Percentiles rank a stretch among this genome's conserved stretches.
Conservation (phyloP, 148 eudicot genomes). For the Fagopyrum esculentum region DNA sequence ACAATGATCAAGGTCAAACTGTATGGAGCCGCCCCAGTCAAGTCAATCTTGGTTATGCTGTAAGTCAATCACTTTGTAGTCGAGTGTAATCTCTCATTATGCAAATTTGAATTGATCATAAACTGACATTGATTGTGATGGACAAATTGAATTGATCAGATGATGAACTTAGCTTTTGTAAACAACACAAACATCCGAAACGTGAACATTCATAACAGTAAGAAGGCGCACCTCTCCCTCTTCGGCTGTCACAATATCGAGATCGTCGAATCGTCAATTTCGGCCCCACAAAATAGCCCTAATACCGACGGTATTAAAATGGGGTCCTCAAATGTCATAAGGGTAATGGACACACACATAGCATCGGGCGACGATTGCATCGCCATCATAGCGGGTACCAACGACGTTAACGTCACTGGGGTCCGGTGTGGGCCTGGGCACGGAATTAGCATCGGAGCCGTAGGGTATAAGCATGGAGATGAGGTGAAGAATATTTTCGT, state of each 20-base stretch:
- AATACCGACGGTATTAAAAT: conserved; percentile 39
- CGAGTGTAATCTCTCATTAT: too few species aligned
- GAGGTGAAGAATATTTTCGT: conserved; percentile 16
- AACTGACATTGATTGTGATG: not conserved
- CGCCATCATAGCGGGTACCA: conserved; percentile 20
- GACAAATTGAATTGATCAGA: conserved; percentile 21
- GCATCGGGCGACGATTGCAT: conserved; percentile 35
- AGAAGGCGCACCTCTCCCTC: conserved; percentile 45
- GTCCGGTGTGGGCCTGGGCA: conserved; percentile 33
- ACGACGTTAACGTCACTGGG: conserved; percentile 10
- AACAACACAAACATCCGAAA: conserved; percentile 32
- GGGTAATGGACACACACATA: conserved; percentile 10
- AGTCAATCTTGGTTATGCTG: conserved; percentile 22
- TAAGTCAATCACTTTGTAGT: conserved; percentile 17
- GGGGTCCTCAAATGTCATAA: conserved; percentile 3
- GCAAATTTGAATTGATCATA: too few species aligned
- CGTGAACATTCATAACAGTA: conserved; percentile 44
- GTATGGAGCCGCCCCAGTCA: conserved; percentile 29
- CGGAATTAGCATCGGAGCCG: conserved; percentile 33
- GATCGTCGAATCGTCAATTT: conserved; percentile 20
- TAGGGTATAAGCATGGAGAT: conserved; percentile 16
- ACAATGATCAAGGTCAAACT: conserved; percentile 38
- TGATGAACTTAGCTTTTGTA: conserved; percentile 43
- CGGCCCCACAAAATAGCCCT: conserved; percentile 26
- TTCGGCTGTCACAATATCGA: conserved; percentile 33